Conservation (phyloP, 2,329 filamentous ascomycete genomes). For the Verticillium zaregamsianum region DNA sequence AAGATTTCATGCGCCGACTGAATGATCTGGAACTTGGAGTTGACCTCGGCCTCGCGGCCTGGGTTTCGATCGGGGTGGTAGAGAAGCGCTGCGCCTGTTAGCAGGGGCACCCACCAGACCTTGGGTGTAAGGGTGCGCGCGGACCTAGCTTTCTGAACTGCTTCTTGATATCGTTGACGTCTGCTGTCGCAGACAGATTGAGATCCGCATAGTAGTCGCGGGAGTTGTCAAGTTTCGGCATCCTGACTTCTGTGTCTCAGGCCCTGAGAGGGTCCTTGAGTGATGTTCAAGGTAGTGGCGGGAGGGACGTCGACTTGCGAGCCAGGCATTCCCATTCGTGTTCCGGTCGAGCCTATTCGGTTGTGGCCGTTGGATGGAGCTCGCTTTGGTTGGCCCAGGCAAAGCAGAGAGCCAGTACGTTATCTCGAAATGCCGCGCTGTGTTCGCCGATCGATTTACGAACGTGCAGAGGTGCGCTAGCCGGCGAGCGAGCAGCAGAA, state of each 20-base stretch:
- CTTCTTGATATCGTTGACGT: conserved; percentile 74
- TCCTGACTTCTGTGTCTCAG: conserved; percentile 31
- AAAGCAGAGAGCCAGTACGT: background rate
- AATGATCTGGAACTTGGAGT: conserved; percentile 79
- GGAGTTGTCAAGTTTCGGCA: conserved; percentile 65
- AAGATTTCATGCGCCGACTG: conserved; percentile 80
- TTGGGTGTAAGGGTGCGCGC: conserved; percentile 8
- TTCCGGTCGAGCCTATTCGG: background rate
- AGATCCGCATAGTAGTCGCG: conserved; percentile 85
- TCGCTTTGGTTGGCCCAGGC: background rate
- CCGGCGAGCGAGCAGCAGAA: too few species aligned
- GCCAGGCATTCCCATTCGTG: background rate
- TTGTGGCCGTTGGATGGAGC: background rate
- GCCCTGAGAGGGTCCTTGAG: background rate
- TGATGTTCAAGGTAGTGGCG: background rate
- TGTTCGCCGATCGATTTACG: too few species aligned
- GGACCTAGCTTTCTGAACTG: conserved; percentile 78
- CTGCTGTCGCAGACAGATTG: conserved; percentile 63
- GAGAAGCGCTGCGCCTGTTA: conserved; percentile 59
- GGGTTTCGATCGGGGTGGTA: conserved; percentile 89
- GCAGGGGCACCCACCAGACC: conserved; percentile 1
- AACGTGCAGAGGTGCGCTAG: too few species aligned
- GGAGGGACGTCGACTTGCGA: background rate
- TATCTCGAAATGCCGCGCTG: background rate
- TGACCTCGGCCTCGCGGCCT: conserved; percentile 74